phyloP scores from a whole-genome alignment of 2,329 filamentous ascomycete genomes.

The Epichloe hybrida region DNA sequence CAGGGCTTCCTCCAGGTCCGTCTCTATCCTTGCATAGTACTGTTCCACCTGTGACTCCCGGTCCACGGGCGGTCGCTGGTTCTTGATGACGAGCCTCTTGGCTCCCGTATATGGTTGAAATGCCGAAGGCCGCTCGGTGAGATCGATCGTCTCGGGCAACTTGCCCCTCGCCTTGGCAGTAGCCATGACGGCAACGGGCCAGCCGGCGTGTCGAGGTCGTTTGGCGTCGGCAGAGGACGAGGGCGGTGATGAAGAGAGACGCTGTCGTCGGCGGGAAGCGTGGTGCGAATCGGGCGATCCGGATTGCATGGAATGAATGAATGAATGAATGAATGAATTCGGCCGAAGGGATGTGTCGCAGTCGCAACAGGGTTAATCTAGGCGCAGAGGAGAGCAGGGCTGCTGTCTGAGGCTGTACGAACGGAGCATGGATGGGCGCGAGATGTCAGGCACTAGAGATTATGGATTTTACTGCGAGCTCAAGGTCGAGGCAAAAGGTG shows the following conservation, averaged over 20 bases:
- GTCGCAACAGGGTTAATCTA: background rate
- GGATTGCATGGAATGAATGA: slow-evolving; percentile 20
- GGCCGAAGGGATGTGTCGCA: background rate
- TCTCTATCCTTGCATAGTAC: slow-evolving; percentile 67
- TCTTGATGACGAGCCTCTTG: slow-evolving; percentile 88
- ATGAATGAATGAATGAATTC: background rate
- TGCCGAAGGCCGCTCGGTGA: slow-evolving; percentile 21
- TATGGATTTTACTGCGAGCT: background rate
- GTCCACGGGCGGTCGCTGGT: slow-evolving; percentile 54
- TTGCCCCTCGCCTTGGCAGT: slow-evolving; percentile 26
- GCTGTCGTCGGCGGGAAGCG: slow-evolving; percentile 25
- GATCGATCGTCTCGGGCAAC: slow-evolving; percentile 24
- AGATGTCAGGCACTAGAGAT: background rate
- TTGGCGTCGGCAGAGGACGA: slow-evolving; percentile 15
- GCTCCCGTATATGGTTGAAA: slow-evolving; percentile 67
- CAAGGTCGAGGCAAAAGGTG: background rate
- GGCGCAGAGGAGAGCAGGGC: no score
- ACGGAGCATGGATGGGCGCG: no score
- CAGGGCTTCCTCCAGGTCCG: slow-evolving; percentile 61
- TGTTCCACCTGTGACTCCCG: slow-evolving; percentile 48
- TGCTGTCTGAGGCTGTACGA: no score
- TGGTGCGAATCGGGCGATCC: slow-evolving; percentile 16
- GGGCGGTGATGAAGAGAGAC: slow-evolving; percentile 21
- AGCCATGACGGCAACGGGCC: slow-evolving; percentile 15
- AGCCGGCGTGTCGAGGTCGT: slow-evolving; percentile 18